Base-by-base conservation (phyloP, 805 yeast species). In the Yamadazyma laniorum region DNA sequence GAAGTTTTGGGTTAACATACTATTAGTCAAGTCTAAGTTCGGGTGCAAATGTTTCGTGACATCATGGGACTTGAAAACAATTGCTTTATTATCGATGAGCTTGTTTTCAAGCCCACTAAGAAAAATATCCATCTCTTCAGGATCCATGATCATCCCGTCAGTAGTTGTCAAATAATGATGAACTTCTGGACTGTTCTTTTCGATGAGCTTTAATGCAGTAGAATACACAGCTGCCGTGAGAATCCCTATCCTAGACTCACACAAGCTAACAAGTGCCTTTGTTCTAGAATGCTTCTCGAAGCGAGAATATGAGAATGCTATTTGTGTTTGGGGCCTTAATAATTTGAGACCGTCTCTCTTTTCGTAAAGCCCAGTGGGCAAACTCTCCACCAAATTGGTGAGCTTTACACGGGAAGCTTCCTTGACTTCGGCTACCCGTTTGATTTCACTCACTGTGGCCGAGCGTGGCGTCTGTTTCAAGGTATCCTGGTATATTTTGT, bases 261-360 rank as follows among this genome's bases (percentile, higher is more conserved):
- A 84, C 34, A 84, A 70, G 23, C 76, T 75, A 1, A 68, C 76
- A 12, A 93, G 67, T 48, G 84, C 84, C 31, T 65, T 58, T 8
- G 84, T 72, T 47, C 97, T 74, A 51, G 81, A 70, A 23, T 74
- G 62, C 52, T 87, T 82, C 35, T 85, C 70, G 49, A 75, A 89
- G 48, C 93, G 68, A 22, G 77, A 74, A 35, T 85, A 66, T 51
- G 80, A 82, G 52, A 88, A 67, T 0, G 81, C 67, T 18, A 88
- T 57, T 2, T 81, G 73, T 3, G 81, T 46, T 17, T 63, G 50
- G 2, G 75, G 70, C 25, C 74, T 72, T 14, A 85, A 68, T 32
- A 67, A 67, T 39, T 65, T 71, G 18, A 58, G 47, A 6, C 73
- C 74, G 35, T 51, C 53, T 11, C 16, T 29, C 15, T 58, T 55